These are phyloP conservation scores for Porodaedalea pini DNA, from an alignment of 1,284 basidiomycete genomes.

Conservation along the genomic window DNA sequence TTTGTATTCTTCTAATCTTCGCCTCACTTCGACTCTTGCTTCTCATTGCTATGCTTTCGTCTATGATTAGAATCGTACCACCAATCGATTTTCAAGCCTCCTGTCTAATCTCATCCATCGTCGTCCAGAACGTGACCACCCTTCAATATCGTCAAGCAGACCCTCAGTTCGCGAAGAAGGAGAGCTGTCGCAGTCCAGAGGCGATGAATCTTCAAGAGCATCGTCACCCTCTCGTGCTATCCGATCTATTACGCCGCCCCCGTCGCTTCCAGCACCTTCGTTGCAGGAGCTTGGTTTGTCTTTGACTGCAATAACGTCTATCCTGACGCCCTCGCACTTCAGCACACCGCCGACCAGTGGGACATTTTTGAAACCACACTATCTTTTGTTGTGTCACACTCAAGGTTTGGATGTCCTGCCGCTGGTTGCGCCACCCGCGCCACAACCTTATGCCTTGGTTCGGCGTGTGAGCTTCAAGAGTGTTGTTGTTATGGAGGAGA, in stretches of 20 bases:
- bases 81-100: conserved; percentile 75
- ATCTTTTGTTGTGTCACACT: conserved; percentile 75
- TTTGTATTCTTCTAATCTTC: background rate
- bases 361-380: conserved; percentile 73
- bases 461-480: conserved; percentile 76
- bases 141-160: conserved; percentile 28
- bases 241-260: conserved; percentile 65
- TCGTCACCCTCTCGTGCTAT: conserved; percentile 47
- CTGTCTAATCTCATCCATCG: conserved; percentile 75
- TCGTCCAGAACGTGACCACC: conserved; percentile 43
- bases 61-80: conserved; percentile 46
- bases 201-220: conserved; percentile 29
- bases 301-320: conserved; percentile 59
- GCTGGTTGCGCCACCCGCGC: conserved; percentile 62
- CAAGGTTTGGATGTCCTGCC: conserved; percentile 80
- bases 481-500: conserved; percentile 85
- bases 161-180: conserved; percentile 21
- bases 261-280: conserved; percentile 61
- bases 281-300: conserved; percentile 73
- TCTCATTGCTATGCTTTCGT: background rate
- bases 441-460: conserved; percentile 74
- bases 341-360: conserved; percentile 70
- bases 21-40: background rate
- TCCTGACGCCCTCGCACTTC: conserved; percentile 71
- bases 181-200: conserved; percentile 24